Conservation (phyloP, 1,284 basidiomycete species). For the Mycosarcoma mackinlayi region DNA sequence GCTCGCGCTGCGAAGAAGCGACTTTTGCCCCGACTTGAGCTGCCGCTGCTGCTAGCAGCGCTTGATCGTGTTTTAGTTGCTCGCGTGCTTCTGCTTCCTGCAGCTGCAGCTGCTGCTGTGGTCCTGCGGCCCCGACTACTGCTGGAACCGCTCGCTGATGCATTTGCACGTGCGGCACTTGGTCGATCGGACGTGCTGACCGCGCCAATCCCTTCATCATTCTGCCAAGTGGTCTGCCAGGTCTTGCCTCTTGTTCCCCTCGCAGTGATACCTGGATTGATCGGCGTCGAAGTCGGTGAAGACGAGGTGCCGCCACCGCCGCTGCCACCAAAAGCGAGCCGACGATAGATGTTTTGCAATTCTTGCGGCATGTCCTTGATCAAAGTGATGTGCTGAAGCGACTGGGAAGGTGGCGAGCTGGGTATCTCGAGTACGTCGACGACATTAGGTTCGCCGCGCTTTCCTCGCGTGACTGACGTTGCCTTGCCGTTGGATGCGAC, state of each 20-base stretch:
- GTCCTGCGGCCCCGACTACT: slow-evolving; percentile 14
- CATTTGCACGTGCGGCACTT: not conserved
- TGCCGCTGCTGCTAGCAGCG: slow-evolving; percentile 2
- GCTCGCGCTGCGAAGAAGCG: slow-evolving; percentile 13
- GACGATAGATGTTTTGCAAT: slow-evolving; percentile 26
- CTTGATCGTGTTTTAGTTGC: slow-evolving; percentile 6
- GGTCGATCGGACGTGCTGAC: too few relatives aligned
- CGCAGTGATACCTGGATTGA: slow-evolving; percentile 10
- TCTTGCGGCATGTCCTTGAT: slow-evolving; percentile 42
- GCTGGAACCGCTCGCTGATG: not conserved
- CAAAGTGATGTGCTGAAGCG: slow-evolving; percentile 17
- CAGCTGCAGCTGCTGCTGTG: not conserved
- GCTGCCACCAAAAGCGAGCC: slow-evolving; percentile 28
- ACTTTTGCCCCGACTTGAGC: slow-evolving; percentile 9
- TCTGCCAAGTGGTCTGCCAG: slow-evolving; percentile 43
- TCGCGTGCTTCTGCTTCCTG: slow-evolving; percentile 11
- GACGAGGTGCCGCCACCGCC: not conserved
- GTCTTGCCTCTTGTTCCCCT: slow-evolving; percentile 37
- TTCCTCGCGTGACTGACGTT: not conserved
- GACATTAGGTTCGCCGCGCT: slow-evolving; percentile 1
- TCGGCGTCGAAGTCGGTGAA: not conserved
- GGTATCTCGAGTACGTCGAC: slow-evolving; percentile 20
- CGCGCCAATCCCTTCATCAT: too few relatives aligned
- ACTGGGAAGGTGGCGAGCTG: slow-evolving; percentile 25
- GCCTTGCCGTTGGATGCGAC: slow-evolving; percentile 3